phyloP scores from a whole-genome alignment of 495 filamentous ascomycete species.

The Penicillium ucsense region DNA sequence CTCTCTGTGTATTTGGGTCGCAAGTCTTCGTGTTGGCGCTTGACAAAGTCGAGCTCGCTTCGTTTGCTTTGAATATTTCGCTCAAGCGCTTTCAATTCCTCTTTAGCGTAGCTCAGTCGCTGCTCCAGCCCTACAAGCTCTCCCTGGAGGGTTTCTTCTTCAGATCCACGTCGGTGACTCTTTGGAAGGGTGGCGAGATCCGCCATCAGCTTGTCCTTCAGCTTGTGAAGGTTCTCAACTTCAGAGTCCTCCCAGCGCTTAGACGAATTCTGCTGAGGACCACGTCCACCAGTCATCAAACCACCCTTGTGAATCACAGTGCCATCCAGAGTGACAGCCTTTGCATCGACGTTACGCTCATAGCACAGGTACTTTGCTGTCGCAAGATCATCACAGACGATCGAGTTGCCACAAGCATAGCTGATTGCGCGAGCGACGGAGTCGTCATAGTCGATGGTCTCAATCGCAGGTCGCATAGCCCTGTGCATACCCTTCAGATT shows the following conservation, averaged over 20 bases:
- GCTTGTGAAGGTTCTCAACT: slow-evolving; percentile 64
- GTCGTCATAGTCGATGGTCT: slow-evolving; percentile 89
- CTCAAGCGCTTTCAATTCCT: slow-evolving; percentile 72
- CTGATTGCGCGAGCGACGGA: slow-evolving; percentile 82
- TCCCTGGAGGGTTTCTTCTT: slow-evolving; percentile 71
- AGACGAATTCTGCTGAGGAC: slow-evolving; percentile 54
- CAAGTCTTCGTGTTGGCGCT: slow-evolving; percentile 60
- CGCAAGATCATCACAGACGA: slow-evolving; percentile 81
- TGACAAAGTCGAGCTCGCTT: slow-evolving; percentile 66
- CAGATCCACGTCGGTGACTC: slow-evolving; percentile 56
- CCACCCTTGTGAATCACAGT: slow-evolving; percentile 95
- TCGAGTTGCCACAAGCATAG: slow-evolving; percentile 90
- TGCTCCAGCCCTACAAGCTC: slow-evolving; percentile 80
- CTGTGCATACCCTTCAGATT: slow-evolving; percentile 82
- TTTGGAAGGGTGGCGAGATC: slow-evolving; percentile 71
- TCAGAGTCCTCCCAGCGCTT: slow-evolving; percentile 86
- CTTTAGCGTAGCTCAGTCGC: slow-evolving; percentile 55
- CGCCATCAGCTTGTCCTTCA: slow-evolving; percentile 59
- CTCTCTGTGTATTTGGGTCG: slow-evolving; percentile 72
- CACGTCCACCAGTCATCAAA: slow-evolving; percentile 89
- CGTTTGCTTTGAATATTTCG: slow-evolving; percentile 78
- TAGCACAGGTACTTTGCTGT: slow-evolving; percentile 88
- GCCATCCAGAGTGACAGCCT: slow-evolving; percentile 87
- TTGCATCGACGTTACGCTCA: slow-evolving; percentile 73
- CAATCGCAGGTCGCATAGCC: slow-evolving; percentile 81